phyloP scores from a whole-genome alignment of 2,329 filamentous ascomycete genomes.

The Fusarium pininemorale region DNA sequence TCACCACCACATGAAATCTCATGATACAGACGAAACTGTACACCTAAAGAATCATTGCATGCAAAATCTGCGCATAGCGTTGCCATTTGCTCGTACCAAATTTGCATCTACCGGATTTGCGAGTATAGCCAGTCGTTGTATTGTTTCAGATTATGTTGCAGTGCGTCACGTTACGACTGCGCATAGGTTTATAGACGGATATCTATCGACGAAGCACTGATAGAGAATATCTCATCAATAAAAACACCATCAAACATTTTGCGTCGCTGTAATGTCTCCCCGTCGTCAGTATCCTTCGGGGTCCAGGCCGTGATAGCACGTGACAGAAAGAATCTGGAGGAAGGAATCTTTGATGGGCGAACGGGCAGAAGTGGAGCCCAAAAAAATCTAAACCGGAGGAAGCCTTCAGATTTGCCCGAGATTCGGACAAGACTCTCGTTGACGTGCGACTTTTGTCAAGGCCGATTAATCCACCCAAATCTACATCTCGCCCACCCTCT shows the following conservation, averaged over 20 bases:
- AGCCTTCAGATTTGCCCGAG: slow-evolving; percentile 39
- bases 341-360: slow-evolving; percentile 28
- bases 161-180: not conserved
- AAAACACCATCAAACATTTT: not conserved
- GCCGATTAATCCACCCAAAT: slow-evolving; percentile 27
- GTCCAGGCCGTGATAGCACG: slow-evolving; percentile 18
- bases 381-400: slow-evolving; percentile 43
- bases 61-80: not conserved
- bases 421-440: slow-evolving; percentile 37
- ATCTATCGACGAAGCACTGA: no score
- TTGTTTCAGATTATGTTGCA: not conserved
- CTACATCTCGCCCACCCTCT: slow-evolving; percentile 28
- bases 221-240: not conserved
- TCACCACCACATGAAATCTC: not conserved
- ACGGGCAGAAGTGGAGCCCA: slow-evolving; percentile 37
- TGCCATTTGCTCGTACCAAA: not conserved
- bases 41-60: not conserved
- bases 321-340: slow-evolving; percentile 22
- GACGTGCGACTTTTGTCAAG: slow-evolving; percentile 36
- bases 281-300: not conserved
- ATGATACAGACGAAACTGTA: not conserved
- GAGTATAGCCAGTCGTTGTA: not conserved
- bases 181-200: not conserved
- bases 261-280: not conserved
- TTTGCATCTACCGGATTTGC: not conserved